Evolutionary conservation across 352 stramenopile genomes (phyloP), one percentile per base, ranked within the genome.

Genomic region (Pythium dissotocum): DNA sequence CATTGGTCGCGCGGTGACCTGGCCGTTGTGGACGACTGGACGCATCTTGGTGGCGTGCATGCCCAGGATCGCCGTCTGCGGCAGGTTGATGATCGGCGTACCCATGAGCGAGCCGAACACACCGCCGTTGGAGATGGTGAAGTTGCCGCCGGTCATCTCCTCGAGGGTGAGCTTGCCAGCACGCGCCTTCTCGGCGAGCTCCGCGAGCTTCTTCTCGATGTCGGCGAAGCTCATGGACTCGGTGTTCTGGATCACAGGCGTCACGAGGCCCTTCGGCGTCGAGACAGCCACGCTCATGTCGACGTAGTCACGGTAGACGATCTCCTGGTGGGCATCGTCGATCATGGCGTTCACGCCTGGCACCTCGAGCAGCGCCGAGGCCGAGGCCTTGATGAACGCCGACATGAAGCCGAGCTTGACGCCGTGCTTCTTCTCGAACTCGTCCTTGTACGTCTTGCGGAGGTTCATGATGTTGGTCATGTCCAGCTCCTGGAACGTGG

Each of bases 11-110:
- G 96, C 95, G 32, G 98, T 95, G 56, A 99, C 91, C 76, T 99
- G 82, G 44, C 97, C 97, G 77, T 95, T 87, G 51, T 88, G 81
- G 32, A 99, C 97, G 0, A 99, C 95, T 12, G 97, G 86, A 55
- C 97, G 86, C 91, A 99, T 98, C 85, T 99, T 99, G 55, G 97
- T 99, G 24, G 91, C 97, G 81, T 99, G 98, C 98, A 99, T 99
- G 70, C 98, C 98, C 53, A 99, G 90, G 77, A 99, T 99, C 58
- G 95, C 98, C 32, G 87, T 97, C 78, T 99, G 98, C 28, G 98
- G 98, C 65, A 98, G 79, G 85, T 99, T 99, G 85, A 99, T 99
- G 83, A 99, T 99, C 30, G 98, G 98, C 44, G 98, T 99, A 59
- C 97, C 97, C 93, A 99, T 99, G 13, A 99, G 80, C 35, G 93